Evolutionary conservation across 768 basidiomycete genomes (phyloP), one percentile per base, ranked within the genome.

Genomic region (Leccinum obscurum): DNA sequence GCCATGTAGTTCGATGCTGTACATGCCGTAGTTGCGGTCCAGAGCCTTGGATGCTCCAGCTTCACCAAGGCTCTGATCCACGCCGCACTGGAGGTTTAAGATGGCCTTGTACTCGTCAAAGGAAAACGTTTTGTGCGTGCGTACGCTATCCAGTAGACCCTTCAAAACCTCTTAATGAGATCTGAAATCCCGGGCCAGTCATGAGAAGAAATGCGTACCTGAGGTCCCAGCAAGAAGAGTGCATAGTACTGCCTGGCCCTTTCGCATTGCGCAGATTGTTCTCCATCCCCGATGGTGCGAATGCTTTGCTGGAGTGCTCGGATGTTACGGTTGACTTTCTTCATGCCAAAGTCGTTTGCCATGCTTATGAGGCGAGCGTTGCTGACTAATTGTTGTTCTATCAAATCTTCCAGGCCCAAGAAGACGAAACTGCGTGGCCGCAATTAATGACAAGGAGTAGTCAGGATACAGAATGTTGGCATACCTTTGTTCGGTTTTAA

Each of bases 41-140:
- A 73, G 68, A 8, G 87, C 84, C 63, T 81, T 83, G 37, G 80
- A 73, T 20, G 73, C 77, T 20, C 77, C 83, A 22, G 77, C 76
- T 37, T 85, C 83, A 20, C 80, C 81, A 13, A 77, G 75, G n/a
- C 73, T 77, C 59, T 81, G 85, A 68, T 92, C 86, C 37, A 94
- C 85, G 15, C 91, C 92, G 69, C 94, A 96, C 66, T 93, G 93
- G 39, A 98, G 81, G 66, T 87, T 89, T 52, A 98, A 81, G 81
- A 98, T 94, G 8, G 85, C 83, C 72, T 94, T 91, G 75, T 96
- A 98, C 69, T 98, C 92, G 64, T 96, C 95, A 65, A 97, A 96
- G 4, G 81, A 84, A 77, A 93, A 98, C 41, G 74, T 74, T 62
- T 83, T 85, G 63, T 81, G 79, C 52, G 78, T 64, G 28, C 87